Percentiles rank a stretch among this genome's conserved stretches.
Conservation (phyloP, 1,284 basidiomycete genomes). For the Melanopsichium pennsylvanicum region DNA sequence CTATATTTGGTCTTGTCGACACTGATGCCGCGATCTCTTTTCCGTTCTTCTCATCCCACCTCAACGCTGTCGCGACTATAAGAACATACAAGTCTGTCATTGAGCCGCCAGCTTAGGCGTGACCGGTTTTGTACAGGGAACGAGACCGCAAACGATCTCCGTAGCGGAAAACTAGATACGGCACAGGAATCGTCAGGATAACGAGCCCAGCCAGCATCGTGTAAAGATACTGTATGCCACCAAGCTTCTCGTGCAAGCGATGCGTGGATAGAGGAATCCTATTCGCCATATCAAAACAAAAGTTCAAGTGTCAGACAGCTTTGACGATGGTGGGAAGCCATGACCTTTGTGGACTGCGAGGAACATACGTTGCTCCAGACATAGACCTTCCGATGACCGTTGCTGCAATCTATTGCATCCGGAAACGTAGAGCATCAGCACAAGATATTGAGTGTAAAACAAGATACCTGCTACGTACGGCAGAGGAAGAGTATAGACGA, state of each 20-base stretch:
- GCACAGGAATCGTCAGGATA: conserved; percentile 21
- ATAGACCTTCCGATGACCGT: conserved; percentile 37
- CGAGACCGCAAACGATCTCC: conserved; percentile 21
- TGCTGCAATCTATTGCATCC: conserved; percentile 23
- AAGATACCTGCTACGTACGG: conserved; percentile 13
- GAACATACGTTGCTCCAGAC: conserved; percentile 28
- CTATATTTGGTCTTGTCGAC: neutral
- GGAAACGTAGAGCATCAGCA: neutral
- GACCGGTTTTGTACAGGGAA: conserved; percentile 25
- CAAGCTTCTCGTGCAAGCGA: conserved; percentile 31
- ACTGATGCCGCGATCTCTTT: too few species aligned
- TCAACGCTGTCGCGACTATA: too few species aligned
- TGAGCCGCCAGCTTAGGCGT: too few species aligned
- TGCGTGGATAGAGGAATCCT: conserved; percentile 32
- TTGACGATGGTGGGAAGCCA: neutral
- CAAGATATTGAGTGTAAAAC: neutral
- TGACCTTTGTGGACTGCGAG: too few species aligned
- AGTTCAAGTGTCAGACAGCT: neutral
- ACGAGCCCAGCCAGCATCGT: conserved; percentile 34
- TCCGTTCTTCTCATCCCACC: too few species aligned
- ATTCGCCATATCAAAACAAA: neutral
- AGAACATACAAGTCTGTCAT: too few species aligned
- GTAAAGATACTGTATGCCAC: conserved; percentile 28
- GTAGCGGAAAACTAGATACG: conserved; percentile 13
- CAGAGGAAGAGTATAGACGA: conserved; percentile 36